These are phyloP conservation scores for Crithidia bombi DNA, from an alignment of 208 protist genomes.

Conservation along the genomic window DNA sequence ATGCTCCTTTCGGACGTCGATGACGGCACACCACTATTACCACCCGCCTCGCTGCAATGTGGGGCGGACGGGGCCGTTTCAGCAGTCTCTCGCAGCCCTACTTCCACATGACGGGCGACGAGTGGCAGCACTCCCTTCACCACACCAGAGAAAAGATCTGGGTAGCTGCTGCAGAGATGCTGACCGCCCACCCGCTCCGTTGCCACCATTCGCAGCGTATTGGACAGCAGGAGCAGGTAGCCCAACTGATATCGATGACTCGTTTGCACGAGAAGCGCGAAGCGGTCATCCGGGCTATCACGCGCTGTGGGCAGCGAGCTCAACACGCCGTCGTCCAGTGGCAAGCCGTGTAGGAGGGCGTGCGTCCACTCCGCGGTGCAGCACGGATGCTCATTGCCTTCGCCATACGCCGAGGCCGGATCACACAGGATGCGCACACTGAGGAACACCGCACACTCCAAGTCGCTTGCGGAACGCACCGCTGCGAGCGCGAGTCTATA, in stretches of 20 bases:
- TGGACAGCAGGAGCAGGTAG: constrained; percentile 54
- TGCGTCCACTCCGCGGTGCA: constrained; percentile 69
- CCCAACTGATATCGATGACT: constrained; percentile 67
- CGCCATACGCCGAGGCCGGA: constrained; percentile 55
- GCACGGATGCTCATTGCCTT: constrained; percentile 85
- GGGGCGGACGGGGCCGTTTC: neutral
- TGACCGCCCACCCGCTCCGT: constrained; percentile 37
- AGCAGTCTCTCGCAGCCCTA: constrained; percentile 12
- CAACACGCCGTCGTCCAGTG: neutral
- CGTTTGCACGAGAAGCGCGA: constrained; percentile 24
- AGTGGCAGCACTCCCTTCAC: constrained; percentile 44
- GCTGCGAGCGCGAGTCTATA: constrained; percentile 48
- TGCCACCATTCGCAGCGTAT: constrained; percentile 59
- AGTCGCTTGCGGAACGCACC: constrained; percentile 17
- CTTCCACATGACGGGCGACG: constrained; percentile 51
- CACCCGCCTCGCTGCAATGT: neutral
- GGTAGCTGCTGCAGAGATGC: constrained; percentile 53
- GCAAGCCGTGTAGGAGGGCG: constrained; percentile 43
- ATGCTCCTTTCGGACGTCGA: too few species aligned
- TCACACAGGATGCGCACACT: constrained; percentile 68
- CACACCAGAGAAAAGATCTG: constrained; percentile 38
- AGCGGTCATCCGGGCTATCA: constrained; percentile 12
- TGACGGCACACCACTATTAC: neutral
- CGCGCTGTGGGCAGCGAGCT: neutral
- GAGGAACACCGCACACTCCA: constrained; percentile 54